phyloP scores from a whole-genome alignment of 1,284 basidiomycete species.

The Gymnopus androsaceus region DNA sequence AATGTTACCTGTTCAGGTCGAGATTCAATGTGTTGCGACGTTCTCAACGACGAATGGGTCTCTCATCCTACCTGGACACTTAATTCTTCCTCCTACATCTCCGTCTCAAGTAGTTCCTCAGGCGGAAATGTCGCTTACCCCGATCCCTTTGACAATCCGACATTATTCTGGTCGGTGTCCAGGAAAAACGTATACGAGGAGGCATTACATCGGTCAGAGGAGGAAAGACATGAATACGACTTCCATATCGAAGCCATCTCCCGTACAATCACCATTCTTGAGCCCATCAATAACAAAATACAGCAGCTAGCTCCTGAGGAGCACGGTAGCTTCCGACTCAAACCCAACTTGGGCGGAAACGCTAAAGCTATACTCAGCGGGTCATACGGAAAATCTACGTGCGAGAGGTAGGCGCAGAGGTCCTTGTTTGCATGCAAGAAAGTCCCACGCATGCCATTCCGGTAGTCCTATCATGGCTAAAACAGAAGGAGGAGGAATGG shows the following conservation, averaged over 20 bases:
- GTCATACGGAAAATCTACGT: conserved; percentile 99
- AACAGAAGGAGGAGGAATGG: conserved; percentile 99
- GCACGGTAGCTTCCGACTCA: conserved; percentile 82
- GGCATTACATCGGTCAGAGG: conserved; percentile 95
- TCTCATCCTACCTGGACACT: conserved; percentile 95
- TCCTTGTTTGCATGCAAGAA: conserved; percentile 91
- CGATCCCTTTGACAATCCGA: conserved; percentile 9
- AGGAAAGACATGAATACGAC: conserved; percentile 98
- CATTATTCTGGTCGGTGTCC: conserved; percentile 49
- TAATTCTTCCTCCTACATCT: conserved; percentile 87
- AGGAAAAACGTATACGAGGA: conserved; percentile 98
- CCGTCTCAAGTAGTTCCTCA: neutral
- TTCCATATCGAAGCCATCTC: conserved; percentile 97
- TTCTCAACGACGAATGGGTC: conserved; percentile 96
- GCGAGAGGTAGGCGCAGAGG: conserved; percentile 82
- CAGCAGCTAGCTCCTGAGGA: conserved; percentile 82
- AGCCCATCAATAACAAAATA: conserved; percentile 92
- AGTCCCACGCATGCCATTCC: conserved; percentile 92
- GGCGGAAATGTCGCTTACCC: conserved; percentile 7
- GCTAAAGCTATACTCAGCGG: conserved; percentile 90
- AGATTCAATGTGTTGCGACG: conserved; percentile 95
- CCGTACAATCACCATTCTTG: conserved; percentile 89
- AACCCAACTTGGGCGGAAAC: conserved; percentile 87
- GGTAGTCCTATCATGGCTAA: conserved; percentile 88
- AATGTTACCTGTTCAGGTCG: conserved; percentile 91